Evolutionary conservation across 2,329 filamentous ascomycete species (phyloP), one percentile per base, ranked within the genome.

Genomic region (Cytospora chrysosperma): DNA sequence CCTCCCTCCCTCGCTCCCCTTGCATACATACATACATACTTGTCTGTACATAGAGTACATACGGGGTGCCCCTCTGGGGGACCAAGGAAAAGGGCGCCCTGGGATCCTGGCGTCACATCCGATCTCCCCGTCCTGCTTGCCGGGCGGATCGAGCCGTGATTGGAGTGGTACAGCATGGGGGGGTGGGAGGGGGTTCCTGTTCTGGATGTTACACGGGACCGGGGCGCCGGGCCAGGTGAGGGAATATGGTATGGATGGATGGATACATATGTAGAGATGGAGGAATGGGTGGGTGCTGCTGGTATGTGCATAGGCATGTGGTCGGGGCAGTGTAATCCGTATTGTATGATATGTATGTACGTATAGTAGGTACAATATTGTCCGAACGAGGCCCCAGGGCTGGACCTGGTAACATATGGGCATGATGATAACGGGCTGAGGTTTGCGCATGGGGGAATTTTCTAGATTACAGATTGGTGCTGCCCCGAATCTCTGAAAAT

Each of bases 101-200:
- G n/a, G n/a, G n/a, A n/a, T n/a, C n/a, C n/a, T n/a, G 47, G 28
- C 47, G 40, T 47, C 13, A 12, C 28, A 37, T 53, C 40, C 40
- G 59, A 47, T 24, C 43, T 56, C 53, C 40, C 53, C 43, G 53
- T 43, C 34, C 34, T 7, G 34, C 40, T n/a, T 24, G 37, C n/a
- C 30, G 27, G 6, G 15, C 59, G 59, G 59, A 56, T 56, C 21
- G 27, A 51, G 53, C 59, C 59, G 53, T 24, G 30, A 37, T 37
- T 21, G 24, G 10, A 37, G 52, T 28, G 32, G 32, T 34, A 54
- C 51, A 2, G 34, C 54, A 43, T 56, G 3, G 4, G 28, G 30
- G 30, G 30, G 30, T 7, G 30, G 30, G 30, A 10, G n/a, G n/a
- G n/a, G n/a, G n/a, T n/a, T n/a, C n/a, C n/a, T 32, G 30, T 43